Base-by-base conservation (phyloP, 805 yeast genomes). In the Kuraishia borneana region DNA sequence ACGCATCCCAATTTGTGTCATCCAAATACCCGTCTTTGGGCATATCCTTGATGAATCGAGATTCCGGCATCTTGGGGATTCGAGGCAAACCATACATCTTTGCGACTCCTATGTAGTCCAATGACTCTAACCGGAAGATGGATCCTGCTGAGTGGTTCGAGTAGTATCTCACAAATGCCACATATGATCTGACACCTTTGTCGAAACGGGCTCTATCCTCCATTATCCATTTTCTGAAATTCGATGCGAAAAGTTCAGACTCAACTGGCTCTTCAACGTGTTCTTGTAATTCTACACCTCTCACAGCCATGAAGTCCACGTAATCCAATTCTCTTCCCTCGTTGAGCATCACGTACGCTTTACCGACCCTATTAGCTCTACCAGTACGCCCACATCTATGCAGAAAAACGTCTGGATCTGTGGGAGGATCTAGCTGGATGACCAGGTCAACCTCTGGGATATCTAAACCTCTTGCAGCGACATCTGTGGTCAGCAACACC, bases 401-500 rank as follows among this genome's bases (percentile, higher is more conserved):
- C 29, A 89, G 67, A 49, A 89, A 92, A 50, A 85, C 73, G 48
- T 82, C 94, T 0, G 96, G 84, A 44, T 88, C 95, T 0, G 85
- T 76, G 1, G 98, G 98, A 2, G 97, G 95, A 42, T 92, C 97
- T 18, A 89, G 45, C 51, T 92, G 98, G n/a, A 92, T 60, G 3
- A 1, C 97, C 18, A 88, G 58, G 48, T 92, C 97, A 7, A 92
- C 96, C 35, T 88, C 92, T 1, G 95, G 94, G 20, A 92, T 79
- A 60, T 92, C 98, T 17, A 92, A 72, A 29, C 98, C 98, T 50
- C 98, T 69, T 0, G 97, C 96, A 1, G 98, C 96, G n/a, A 92
- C 96, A 63, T 92, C 98, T 0, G 98, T 92, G 2, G 98, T 87
- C 56, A 92, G 61, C 18, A 92, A 56, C 1, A 89, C 72, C 7